Conservation (phyloP, 108 stramenopile species). For the Cyclotella choctawhatcheeana region DNA sequence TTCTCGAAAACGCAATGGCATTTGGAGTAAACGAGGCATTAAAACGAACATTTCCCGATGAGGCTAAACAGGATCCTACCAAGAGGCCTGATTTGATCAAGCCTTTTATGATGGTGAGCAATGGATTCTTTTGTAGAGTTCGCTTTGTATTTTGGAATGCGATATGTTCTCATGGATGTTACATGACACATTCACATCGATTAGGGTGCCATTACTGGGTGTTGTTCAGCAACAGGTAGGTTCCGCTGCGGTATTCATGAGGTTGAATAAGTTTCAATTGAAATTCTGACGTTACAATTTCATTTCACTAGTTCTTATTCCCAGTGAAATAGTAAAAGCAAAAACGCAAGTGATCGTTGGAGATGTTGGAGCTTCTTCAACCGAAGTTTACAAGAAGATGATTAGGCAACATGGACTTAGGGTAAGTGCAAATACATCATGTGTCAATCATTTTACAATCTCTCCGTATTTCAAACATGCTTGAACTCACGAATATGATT, state of each 20-base stretch:
- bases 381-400: conserved; percentile 74
- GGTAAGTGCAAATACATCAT: too few relatives aligned
- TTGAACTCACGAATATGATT: too few relatives aligned
- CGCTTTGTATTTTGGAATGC: too few relatives aligned
- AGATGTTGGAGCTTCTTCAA: conserved; percentile 48
- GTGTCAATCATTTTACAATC: too few relatives aligned
- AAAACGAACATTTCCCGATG: conserved; percentile 86
- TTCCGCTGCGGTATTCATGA: background rate
- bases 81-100: conserved; percentile 67
- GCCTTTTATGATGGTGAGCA: conserved; percentile 76
- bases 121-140: background rate
- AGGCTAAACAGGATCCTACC: conserved; percentile 39
- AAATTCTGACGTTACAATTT: too few relatives aligned
- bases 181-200: background rate
- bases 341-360: conserved; percentile 87
- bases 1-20: conserved; percentile 89
- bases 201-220: conserved; percentile 83
- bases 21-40: conserved; percentile 91
- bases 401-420: conserved; percentile 63
- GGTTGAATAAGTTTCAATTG: too few relatives aligned
- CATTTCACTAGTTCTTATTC: conserved; percentile 65
- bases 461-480: too few relatives aligned
- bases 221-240: conserved; percentile 64
- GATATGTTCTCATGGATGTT: background rate
- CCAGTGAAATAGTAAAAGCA: conserved; percentile 87